These are phyloP conservation scores for Pestalotiopsis sp. DNA, from an alignment of 2,329 filamentous ascomycete species.

Conservation along the genomic window DNA sequence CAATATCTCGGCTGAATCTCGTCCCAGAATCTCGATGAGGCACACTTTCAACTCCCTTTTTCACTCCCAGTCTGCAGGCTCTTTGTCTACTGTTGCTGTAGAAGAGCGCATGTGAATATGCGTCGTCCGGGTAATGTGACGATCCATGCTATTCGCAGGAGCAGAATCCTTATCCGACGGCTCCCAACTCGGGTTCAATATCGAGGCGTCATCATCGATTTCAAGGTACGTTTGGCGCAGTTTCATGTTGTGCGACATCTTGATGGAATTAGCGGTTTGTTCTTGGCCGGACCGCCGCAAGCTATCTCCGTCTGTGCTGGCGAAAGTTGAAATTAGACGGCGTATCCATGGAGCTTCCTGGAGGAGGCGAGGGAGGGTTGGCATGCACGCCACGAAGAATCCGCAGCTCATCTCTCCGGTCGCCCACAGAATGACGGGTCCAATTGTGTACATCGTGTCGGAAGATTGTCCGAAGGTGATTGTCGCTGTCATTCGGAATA, in stretches of 20 bases:
- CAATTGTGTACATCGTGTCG: constrained; percentile 40
- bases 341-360: constrained; percentile 18
- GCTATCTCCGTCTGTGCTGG: neutral
- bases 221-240: neutral
- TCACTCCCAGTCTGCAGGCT: neutral
- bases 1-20: no score
- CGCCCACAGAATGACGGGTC: constrained; percentile 44
- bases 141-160: neutral
- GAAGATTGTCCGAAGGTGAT: constrained; percentile 7
- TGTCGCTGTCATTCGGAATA: constrained; percentile 13
- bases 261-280: neutral
- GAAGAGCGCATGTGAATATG: neutral
- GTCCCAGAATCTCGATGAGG: no score
- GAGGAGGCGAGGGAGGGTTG: constrained; percentile 41
- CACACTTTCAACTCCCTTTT: no score
- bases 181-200: neutral
- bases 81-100: neutral
- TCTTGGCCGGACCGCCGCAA: neutral
- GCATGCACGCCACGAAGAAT: constrained; percentile 43
- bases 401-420: constrained; percentile 46
- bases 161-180: neutral
- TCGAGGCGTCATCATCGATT: neutral
- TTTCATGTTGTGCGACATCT: neutral
- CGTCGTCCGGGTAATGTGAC: neutral
- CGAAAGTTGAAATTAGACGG: neutral